A percentile compares a stretch with the other conserved stretches of the same genome.
Conservation (phyloP, 2,329 filamentous ascomycete genomes). For the Xylariaceae sp. region DNA sequence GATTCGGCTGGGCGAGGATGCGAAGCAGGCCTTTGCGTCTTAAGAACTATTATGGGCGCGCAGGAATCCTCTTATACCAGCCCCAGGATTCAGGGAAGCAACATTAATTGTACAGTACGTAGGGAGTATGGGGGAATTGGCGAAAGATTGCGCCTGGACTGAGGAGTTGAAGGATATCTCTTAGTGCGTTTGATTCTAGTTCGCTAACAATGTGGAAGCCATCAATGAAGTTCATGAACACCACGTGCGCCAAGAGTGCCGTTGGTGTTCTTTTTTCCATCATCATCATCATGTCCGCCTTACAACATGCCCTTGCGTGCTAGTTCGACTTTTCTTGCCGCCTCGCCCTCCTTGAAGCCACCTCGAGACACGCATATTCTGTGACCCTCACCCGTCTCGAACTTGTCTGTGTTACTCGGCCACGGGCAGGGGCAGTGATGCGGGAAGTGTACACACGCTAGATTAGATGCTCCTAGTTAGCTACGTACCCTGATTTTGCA, state of each 20-base stretch:
- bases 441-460: slow-evolving; percentile 87
- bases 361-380: slow-evolving; percentile 70
- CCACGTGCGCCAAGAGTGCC: background rate
- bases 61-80: background rate
- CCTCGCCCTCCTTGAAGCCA: slow-evolving; percentile 66
- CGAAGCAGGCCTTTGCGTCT: background rate
- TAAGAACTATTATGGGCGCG: background rate
- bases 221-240: slow-evolving; percentile 2
- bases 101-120: slow-evolving; percentile 8
- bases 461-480: background rate
- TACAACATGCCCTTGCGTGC: slow-evolving; percentile 72
- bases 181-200: slow-evolving; percentile 2
- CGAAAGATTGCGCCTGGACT: background rate
- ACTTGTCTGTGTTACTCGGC: slow-evolving; percentile 69
- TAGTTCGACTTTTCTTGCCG: slow-evolving; percentile 69
- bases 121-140: background rate
- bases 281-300: background rate
- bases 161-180: background rate
- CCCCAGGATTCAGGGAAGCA: background rate
- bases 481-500: background rate
- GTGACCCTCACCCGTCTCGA: slow-evolving; percentile 66
- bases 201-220: slow-evolving; percentile 3
- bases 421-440: slow-evolving; percentile 95
- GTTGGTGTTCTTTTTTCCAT: background rate
- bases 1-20: background rate